Evolutionary conservation across 495 filamentous ascomycete genomes (phyloP), one percentile per base, ranked within the genome.

Genomic region (Xanthoparmelia taractica): DNA sequence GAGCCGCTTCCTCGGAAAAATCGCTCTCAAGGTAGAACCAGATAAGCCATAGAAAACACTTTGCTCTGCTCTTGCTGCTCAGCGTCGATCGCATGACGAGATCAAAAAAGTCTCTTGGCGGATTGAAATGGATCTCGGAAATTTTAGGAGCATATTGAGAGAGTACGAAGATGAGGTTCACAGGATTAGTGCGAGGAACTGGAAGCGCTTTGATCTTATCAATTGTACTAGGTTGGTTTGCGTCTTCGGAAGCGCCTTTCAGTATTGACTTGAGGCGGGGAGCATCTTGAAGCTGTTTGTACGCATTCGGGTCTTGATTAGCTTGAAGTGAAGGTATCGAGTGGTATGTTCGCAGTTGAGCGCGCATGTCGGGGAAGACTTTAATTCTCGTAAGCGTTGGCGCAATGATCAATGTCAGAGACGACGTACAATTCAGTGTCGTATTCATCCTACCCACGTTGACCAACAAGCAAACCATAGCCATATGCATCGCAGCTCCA

Each of bases 291-390:
- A 98, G 81, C 71, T 98, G 94, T 73, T 98, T 98, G 76, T 98
- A 97, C 31, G 93, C 90, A 66, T 93, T 92, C 20, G 91, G 89
- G 67, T 97, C 94, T 74, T 96, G 92, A 63, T 89, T 88, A 47
- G 93, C 93, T 77, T 98, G 94, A 7, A 98, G 80, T 2, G 90
- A 96, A 17, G 94, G 94, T 65, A 98, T 98, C 1, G 95, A 92
- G 74, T 98, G 94, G 77, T 97, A 98, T 59, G 94, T 98, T 72
- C 94, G 89, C 40, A 98, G 81, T 68, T 97, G 94, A 52, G 94
- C 94, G 74, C 96, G 91, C 94, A 98, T 98, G 75, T 98, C 94
- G 34, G 95, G 94, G 75, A 98, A 98, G 78, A 98, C 93, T 97
- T 54, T 20, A 20, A 63, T 52, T 20, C 27, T 2, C 31, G 23